A percentile compares a stretch with the other conserved stretches of the same genome.
These are phyloP conservation scores for Diddensiella caesifluorescens DNA, from an alignment of 805 yeast species.

Conservation along the genomic window DNA sequence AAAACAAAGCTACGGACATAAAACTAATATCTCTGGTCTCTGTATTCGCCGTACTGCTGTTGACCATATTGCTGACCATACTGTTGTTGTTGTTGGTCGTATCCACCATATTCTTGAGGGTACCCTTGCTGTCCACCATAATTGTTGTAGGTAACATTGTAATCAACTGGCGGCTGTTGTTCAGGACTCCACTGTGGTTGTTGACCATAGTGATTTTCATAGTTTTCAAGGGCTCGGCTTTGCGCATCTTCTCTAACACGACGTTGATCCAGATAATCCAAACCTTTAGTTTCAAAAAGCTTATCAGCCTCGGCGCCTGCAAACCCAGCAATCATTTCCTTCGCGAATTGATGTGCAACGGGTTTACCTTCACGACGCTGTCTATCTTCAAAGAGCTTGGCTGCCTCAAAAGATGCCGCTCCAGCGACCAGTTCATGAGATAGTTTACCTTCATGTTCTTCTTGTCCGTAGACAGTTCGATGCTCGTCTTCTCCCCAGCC, in stretches of 20 bases:
- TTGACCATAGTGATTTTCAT: slow-evolving; percentile 28
- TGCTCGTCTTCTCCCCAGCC: slow-evolving; percentile 21
- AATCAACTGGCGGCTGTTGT: slow-evolving; percentile 21
- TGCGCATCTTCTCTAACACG: slow-evolving; percentile 22
- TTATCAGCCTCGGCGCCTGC: slow-evolving; percentile 31
- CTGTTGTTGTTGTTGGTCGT: slow-evolving; percentile 8
- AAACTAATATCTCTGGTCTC: too few relatives aligned
- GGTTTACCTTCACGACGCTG: slow-evolving; percentile 29
- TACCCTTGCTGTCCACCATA: too few relatives aligned
- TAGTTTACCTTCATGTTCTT: slow-evolving; percentile 26
- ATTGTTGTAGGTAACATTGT: slow-evolving; percentile 17
- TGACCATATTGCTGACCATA: slow-evolving; percentile 5
- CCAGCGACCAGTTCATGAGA: slow-evolving; percentile 30
- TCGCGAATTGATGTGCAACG: slow-evolving; percentile 28
- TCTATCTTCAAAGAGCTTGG: slow-evolving; percentile 27
- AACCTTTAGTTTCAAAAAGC: slow-evolving; percentile 29
- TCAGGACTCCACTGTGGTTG: slow-evolving; percentile 22
- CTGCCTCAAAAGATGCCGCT: slow-evolving; percentile 28
- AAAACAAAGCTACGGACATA: too few relatives aligned
- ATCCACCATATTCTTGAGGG: slow-evolving; percentile 3
- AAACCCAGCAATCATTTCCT: slow-evolving; percentile 27
- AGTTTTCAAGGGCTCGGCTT: slow-evolving; percentile 23
- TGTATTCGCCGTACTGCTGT: slow-evolving; percentile 2
- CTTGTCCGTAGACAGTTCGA: slow-evolving; percentile 16
- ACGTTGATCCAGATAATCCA: slow-evolving; percentile 24